Evolutionary conservation across 192 early-diverging fungal genomes (phyloP).

Genomic region (Linnemannia hyalina): DNA sequence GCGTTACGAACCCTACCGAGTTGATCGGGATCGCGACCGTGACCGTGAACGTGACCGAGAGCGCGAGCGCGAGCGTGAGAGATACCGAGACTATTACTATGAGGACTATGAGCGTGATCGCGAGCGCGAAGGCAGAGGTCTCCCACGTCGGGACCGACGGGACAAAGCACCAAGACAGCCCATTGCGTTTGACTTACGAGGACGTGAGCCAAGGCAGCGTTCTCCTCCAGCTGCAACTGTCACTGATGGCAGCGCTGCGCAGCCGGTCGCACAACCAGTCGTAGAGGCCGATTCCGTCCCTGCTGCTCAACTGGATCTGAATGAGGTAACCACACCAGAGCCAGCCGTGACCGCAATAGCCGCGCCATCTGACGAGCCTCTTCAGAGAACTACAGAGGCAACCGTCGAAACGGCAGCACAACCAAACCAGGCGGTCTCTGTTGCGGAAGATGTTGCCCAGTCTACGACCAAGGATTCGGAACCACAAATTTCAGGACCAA

Average conservation of each 20-base stretch:
- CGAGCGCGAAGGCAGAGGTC: slow-evolving; percentile 29
- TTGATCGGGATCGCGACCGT: slow-evolving; percentile 39
- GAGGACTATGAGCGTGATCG: slow-evolving; percentile 41
- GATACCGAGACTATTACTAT: background rate
- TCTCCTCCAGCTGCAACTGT: slow-evolving; percentile 15
- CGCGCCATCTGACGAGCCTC: background rate
- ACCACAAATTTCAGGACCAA: background rate
- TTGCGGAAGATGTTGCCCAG: background rate
- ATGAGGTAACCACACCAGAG: background rate
- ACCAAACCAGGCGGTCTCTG: background rate
- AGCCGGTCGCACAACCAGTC: background rate
- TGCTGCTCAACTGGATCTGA: slow-evolving; percentile 13
- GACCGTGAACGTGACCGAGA: slow-evolving; percentile 47
- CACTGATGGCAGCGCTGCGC: slow-evolving; percentile 18
- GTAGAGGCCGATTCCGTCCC: slow-evolving; percentile 1
- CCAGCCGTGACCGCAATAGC: background rate
- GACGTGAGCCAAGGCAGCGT: slow-evolving; percentile 2
- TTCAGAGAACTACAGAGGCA: background rate
- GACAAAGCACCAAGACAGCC: slow-evolving; percentile 19
- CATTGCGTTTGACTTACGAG: background rate
- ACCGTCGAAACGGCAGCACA: background rate
- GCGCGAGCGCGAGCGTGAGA: slow-evolving; percentile 15
- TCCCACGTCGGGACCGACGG: slow-evolving; percentile 33
- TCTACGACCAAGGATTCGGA: background rate
- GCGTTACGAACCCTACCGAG: slow-evolving; percentile 40